A percentile compares a stretch with the other conserved stretches of the same genome.
phyloP scores from a whole-genome alignment of 495 filamentous ascomycete species.

The Penicillium ochrochloron region DNA sequence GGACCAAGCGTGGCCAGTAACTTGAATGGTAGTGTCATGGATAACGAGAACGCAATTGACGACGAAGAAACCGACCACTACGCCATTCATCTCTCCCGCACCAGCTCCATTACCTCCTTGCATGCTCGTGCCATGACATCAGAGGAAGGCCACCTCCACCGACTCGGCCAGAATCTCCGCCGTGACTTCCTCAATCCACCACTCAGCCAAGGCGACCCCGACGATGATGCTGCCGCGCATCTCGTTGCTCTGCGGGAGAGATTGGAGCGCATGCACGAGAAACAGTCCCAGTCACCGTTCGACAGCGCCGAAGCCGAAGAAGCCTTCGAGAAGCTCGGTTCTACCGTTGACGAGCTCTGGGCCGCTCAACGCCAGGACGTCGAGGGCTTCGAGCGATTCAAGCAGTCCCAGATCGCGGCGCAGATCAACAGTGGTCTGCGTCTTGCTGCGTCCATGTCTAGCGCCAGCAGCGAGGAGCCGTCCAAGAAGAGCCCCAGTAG shows the following conservation, averaged over 20 bases:
- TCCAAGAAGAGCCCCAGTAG: constrained; percentile 15
- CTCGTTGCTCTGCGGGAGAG: constrained; percentile 60
- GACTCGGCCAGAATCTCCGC: constrained; percentile 80
- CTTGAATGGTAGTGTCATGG: constrained; percentile 39
- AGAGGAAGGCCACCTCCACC: constrained; percentile 89
- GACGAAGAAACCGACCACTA: constrained; percentile 56
- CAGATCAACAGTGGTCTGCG: constrained; percentile 58
- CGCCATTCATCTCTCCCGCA: constrained; percentile 61
- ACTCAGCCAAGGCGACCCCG: constrained; percentile 34
- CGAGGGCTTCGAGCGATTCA: constrained; percentile 65
- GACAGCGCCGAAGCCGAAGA: constrained; percentile 58
- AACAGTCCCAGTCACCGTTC: constrained; percentile 60
- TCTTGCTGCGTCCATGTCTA: constrained; percentile 9
- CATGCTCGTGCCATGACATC: constrained; percentile 77
- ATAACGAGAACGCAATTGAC: constrained; percentile 47
- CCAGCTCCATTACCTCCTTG: constrained; percentile 78
- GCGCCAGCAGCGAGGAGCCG: not conserved
- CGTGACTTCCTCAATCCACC: constrained; percentile 64
- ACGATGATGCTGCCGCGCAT: constrained; percentile 60
- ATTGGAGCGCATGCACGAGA: constrained; percentile 65
- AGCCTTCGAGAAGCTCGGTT: constrained; percentile 63
- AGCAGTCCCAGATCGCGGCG: constrained; percentile 69
- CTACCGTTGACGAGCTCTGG: constrained; percentile 57
- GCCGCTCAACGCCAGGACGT: constrained; percentile 60
- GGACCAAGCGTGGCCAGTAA: constrained; percentile 40